Evolutionary conservation across 202 grass and related monocot genomes (phyloP), one percentile per base, ranked within the genome.

Genomic region (Dendrocalamus latiflorus): DNA sequence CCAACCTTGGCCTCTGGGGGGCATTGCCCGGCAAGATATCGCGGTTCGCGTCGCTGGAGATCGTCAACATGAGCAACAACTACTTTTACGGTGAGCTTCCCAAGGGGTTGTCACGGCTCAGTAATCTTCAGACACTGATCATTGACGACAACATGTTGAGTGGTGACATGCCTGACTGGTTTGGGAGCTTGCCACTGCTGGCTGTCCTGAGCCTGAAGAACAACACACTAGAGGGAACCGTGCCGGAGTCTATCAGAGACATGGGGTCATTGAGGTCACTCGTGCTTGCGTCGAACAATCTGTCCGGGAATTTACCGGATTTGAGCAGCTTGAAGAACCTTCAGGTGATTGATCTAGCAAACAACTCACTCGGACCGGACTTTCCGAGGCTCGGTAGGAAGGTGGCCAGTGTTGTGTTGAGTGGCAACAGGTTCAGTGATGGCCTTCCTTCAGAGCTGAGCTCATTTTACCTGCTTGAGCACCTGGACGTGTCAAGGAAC

Each of bases 11-110:
- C 28, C 85, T 97, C 9, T 92, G 92, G 86, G 94, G 94, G 14
- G 75, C 90, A 25, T 72, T 97, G 4, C 92, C 92, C 11, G 68
- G 37, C 12, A 94, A 97, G 81, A 75, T 97, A 22, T 91, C 78
- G 17, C 83, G 96, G 12, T 70, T 98, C 33, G 68, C 89, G 49
- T 74, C 76, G 50, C 77, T 97, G 63, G 91, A 92, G 77, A 91
- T 97, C 64, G 41, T 97, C 62, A 97, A 97, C 74, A 34, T 94
- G 57, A 94, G 89, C 77, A 85, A 83, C 21, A 98, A 98, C 83
- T 98, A 89, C 87, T 74, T 98, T 65, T 92, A 86, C 74, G 93
- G 93, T 5, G 42, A 64, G 45, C 90, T 98, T 72, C 96, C 93
- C 2, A 60, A 45, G n/a, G 86, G 81, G 0, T 34, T 98, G 1